These are phyloP conservation scores for Tulasnella sp. DNA, from an alignment of 768 basidiomycete species.

Conservation along the genomic window DNA sequence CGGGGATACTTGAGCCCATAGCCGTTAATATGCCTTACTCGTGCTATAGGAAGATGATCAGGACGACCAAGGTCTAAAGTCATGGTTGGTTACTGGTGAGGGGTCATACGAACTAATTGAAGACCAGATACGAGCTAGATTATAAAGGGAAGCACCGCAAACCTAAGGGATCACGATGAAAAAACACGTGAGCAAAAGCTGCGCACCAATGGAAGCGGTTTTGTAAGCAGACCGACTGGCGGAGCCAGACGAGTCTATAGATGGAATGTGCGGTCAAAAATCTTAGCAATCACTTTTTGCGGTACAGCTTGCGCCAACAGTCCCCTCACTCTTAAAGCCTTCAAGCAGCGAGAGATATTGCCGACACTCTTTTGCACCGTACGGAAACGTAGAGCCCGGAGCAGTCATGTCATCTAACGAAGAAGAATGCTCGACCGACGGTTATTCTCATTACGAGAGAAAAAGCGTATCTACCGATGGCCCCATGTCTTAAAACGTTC, in stretches of 20 bases:
- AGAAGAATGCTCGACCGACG: not conserved
- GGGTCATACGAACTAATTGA: not conserved
- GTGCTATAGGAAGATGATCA: not conserved
- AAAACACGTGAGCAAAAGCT: not conserved
- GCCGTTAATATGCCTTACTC: slow-evolving; percentile 24
- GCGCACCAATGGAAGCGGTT: not conserved
- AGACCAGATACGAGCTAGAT: slow-evolving; percentile 26
- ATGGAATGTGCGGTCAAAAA: not conserved
- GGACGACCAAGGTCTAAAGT: not conserved
- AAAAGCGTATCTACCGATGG: slow-evolving; percentile 19
- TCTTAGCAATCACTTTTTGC: not conserved
- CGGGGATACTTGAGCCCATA: slow-evolving; percentile 24
- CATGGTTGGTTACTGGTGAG: too few relatives aligned
- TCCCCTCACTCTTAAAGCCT: slow-evolving; percentile 3
- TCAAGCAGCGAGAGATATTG: not conserved
- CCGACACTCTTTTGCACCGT: slow-evolving; percentile 10
- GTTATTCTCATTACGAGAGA: not conserved
- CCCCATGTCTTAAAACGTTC: slow-evolving; percentile 18
- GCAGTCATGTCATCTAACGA: slow-evolving; percentile 29
- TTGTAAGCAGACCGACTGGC: not conserved
- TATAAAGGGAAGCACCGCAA: not conserved
- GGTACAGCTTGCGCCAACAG: too few relatives aligned
- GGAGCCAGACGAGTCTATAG: not conserved
- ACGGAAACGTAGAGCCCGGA: slow-evolving; percentile 27
- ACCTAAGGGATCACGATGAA: not conserved